Evolutionary conservation across 83 land plant species (phyloP), one percentile per base, ranked within the genome.

Genomic region (Thuja plicata): DNA sequence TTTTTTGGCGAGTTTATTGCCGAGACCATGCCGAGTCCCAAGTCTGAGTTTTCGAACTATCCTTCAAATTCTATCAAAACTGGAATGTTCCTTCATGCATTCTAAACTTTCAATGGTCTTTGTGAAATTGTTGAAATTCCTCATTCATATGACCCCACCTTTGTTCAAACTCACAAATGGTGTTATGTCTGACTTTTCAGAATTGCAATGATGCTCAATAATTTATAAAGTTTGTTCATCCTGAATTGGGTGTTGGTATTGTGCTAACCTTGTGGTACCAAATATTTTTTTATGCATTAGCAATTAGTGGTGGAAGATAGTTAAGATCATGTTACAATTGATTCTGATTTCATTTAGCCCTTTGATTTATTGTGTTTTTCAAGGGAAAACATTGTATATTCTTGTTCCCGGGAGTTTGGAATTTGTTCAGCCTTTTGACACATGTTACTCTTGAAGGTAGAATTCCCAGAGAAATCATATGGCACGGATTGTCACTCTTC

Each of bases 231-330:
- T 96, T 85, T 91, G 91, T 98, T 27, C 99, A 98, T 92, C 97
- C 97, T 84, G 98, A 98, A 84, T 96, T 98, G 87, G 99, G 99
- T 30, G 91, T 98, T 94, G 99, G 99, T 97, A 98, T 66, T 85
- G 32, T 57, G 41, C 77, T 66, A 87, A 87, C 77, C 77, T 60
- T 87, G 0, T 43, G 4, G 45, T 40, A 62, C 35, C 7, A 24
- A 46, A 1, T 85, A 8, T 85, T 85, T 27, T 85, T n/a, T 48
- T 43, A 34, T 35, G 81, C 12, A 35, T 35, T 77, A 34, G 10
- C 37, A 37, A 37, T 77, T 77, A 77, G 24, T 35, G 38, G 43
- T 77, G 41, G 2, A 77, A 37, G 81, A 37, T 37, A 77, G 81
- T 37, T 40, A 77, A 37, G 38, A 8, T 12, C 3, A 10, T 77